These are phyloP conservation scores for Magnaporthiopsis poae DNA, from an alignment of 2,329 filamentous ascomycete genomes.

Conservation along the genomic window DNA sequence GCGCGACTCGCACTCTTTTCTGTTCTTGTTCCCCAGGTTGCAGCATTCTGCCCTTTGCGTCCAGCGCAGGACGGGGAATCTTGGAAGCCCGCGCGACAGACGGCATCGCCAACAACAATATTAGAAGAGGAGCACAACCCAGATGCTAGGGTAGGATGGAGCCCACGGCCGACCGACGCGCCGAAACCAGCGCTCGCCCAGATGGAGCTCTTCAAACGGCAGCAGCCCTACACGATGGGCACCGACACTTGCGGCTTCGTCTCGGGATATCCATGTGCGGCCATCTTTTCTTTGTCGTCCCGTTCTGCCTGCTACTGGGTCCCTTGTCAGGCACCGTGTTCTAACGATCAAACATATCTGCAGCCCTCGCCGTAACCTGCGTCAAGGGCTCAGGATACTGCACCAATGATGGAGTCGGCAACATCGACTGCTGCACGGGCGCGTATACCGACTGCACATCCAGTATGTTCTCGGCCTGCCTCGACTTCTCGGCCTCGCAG, in stretches of 20 bases:
- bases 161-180: constrained; percentile 1
- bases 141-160: neutral
- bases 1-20: no score
- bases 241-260: constrained; percentile 12
- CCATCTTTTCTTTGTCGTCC: neutral
- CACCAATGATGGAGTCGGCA: constrained; percentile 11
- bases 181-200: constrained; percentile 2
- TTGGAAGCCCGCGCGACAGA: neutral
- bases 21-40: no score
- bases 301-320: neutral
- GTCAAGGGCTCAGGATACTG: constrained; percentile 7
- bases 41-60: no score
- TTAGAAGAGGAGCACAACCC: neutral
- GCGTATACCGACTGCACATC: constrained; percentile 9
- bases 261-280: constrained; percentile 8
- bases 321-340: neutral
- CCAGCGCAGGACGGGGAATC: neutral
- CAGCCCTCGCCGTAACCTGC: constrained; percentile 4
- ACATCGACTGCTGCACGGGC: constrained; percentile 12
- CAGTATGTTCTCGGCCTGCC: constrained; percentile 12
- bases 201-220: constrained; percentile 10
- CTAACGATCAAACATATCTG: neutral
- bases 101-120: neutral
- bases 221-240: constrained; percentile 8
- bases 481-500: constrained; percentile 8